Base-by-base conservation (phyloP, 1,284 basidiomycete species). In the Vanrija humicola region DNA sequence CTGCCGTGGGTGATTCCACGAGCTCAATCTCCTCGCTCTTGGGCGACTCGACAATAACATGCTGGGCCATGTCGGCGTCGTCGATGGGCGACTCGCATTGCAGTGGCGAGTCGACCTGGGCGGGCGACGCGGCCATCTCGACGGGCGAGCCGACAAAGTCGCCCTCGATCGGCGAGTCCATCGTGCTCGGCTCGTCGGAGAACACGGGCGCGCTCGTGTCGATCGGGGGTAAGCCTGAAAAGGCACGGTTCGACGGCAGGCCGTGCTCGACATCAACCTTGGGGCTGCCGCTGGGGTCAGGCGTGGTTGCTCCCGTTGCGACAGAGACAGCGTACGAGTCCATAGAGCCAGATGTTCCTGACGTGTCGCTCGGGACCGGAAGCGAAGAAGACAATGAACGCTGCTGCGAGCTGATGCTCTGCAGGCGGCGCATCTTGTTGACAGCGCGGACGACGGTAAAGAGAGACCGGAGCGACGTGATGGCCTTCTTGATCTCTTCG, bases 371-470 rank as follows among this genome's bases (percentile, higher is more conserved):
- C 16, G 58, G 54, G 40, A 54, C 43, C 16, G 38, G 64, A n/a
- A 69, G 63, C 26, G 34, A 34, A 5, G 14, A 12, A 5, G 34
- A 34, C 9, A 12, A 12, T 5, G 34, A 8, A 34, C 34, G 34
- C 34, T 12, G 9, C 12, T 34, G 34, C 2, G 34, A 34, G 34
- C 34, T 34, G 46, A 63, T 25, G 38, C 12, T 38, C n/a, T 26
- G n/a, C 19, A 59, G 25, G 19, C 51, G 48, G 23, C 51, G 56
- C 48, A 61, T 50, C 52, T 29, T 38, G 23, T 18, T 23, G 26
- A 75, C 74, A 16, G 76, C 76, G 18, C 74, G 71, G 23, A 77
- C 64, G 40, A 77, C 72, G 4, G 75, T 75, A 51, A 76, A 75
- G 28, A 74, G 64, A 26, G 66, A 68, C 12, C 71, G 63, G 42